Conservation (phyloP, 2,329 filamentous ascomycete species). For the Fusarium sp. region DNA sequence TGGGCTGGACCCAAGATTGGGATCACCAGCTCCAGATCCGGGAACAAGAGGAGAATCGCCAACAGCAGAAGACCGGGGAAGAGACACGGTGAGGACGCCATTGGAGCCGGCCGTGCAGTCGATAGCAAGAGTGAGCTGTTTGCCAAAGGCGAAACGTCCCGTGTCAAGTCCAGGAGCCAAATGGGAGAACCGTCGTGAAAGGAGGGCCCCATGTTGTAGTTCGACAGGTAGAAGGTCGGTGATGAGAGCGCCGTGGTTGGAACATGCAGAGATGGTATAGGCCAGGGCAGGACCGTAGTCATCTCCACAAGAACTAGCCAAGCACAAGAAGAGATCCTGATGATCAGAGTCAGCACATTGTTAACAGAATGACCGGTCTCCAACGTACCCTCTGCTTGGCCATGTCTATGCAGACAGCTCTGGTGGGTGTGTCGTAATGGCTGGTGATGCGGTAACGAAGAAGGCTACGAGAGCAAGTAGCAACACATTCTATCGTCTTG, state of each 20-base stretch:
- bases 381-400: constrained; percentile 39
- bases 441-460: constrained; percentile 1
- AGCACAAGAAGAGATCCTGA: constrained; percentile 47
- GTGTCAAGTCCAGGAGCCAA: constrained; percentile 9
- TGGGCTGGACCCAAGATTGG: constrained; percentile 1
- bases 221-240: constrained; percentile 46
- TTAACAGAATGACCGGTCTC: neutral
- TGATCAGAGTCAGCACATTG: constrained; percentile 23
- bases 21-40: neutral
- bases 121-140: constrained; percentile 39
- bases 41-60: neutral
- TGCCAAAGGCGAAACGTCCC: constrained; percentile 30
- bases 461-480: constrained; percentile 30
- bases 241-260: constrained; percentile 40
- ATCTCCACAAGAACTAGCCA: constrained; percentile 42
- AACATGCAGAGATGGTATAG: constrained; percentile 42
- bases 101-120: constrained; percentile 46
- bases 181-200: constrained; percentile 16
- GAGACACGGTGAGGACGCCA: constrained; percentile 46
- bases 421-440: constrained; percentile 13
- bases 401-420: constrained; percentile 33
- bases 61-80: constrained; percentile 12
- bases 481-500: constrained; percentile 21
- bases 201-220: constrained; percentile 30
- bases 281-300: constrained; percentile 46